A percentile compares a stretch with the other conserved stretches of the same genome.
phyloP scores from a whole-genome alignment of 306 rosid species.

The Vachellia collinsii region DNA sequence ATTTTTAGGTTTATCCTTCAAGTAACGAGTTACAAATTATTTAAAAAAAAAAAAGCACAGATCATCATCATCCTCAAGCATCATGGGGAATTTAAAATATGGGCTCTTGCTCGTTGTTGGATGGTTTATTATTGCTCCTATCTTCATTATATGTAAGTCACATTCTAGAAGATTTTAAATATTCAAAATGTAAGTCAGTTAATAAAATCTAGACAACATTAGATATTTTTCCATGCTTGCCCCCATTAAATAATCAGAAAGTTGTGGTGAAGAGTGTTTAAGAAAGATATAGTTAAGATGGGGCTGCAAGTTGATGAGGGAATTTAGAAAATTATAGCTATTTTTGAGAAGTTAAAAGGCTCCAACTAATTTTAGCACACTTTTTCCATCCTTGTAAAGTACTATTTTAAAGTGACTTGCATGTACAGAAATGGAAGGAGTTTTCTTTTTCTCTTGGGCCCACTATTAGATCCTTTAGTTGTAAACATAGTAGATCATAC shows the following conservation, averaged over 20 bases:
- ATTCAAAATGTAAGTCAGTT: neutral
- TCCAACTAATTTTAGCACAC: neutral
- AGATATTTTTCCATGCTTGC: neutral
- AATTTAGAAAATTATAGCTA: too few species aligned
- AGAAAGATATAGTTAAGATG: neutral
- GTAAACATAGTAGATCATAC: neutral
- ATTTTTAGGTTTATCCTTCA: conserved; percentile 13
- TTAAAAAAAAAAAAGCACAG: neutral
- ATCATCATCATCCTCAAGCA: neutral
- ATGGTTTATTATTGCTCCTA: neutral
- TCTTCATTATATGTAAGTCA: neutral
- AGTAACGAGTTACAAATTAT: neutral
- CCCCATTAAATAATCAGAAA: neutral
- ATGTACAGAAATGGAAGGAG: neutral
- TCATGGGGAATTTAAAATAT: conserved; percentile 11
- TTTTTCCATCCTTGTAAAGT: neutral
- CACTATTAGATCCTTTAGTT: neutral
- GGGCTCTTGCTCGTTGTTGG: neutral
- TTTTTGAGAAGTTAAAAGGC: too few species aligned
- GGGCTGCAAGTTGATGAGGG: too few species aligned
- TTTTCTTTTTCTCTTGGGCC: too few species aligned
- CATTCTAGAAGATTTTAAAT: too few species aligned
- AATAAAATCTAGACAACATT: too few species aligned
- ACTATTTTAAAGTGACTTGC: neutral
- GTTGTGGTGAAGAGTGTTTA: neutral